Percentiles rank a stretch among this genome's conserved stretches.
Conservation (phyloP, 192 early-diverging fungal species). For the Entrophospora sp. region DNA sequence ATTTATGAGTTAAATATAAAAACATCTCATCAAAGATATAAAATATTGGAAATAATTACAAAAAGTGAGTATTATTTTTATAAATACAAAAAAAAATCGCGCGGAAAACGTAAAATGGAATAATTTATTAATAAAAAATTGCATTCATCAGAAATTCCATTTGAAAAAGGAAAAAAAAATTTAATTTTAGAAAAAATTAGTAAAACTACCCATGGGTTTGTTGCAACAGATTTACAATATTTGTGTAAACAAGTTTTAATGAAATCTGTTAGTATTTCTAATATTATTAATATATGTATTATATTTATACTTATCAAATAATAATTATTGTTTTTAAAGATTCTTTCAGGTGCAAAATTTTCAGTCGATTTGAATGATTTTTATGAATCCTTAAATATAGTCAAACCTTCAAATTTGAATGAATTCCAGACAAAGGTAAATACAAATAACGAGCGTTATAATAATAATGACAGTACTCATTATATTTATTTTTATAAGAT, state of each 20-base stretch:
- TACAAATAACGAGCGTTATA: no score
- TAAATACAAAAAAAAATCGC: no score
- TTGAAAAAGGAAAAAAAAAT: constrained; percentile 22
- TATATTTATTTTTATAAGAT: no score
- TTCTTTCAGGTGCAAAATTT: constrained; percentile 6
- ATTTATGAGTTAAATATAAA: constrained; percentile 41
- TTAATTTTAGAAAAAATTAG: constrained; percentile 37
- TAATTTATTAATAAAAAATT: no score
- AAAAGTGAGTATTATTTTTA: constrained; percentile 25
- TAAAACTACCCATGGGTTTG: constrained; percentile 65
- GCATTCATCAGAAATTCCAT: constrained; percentile 38
- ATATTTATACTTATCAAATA: background rate
- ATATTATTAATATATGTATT: no score
- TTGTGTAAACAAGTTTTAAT: constrained; percentile 47
- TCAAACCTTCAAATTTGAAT: constrained; percentile 50
- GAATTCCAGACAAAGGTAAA: constrained; percentile 40
- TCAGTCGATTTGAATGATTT: constrained; percentile 29
- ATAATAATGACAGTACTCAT: constrained; percentile 2
- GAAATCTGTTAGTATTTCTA: no score
- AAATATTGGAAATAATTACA: constrained; percentile 33
- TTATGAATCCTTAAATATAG: constrained; percentile 28
- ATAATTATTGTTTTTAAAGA: background rate
- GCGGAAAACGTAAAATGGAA: no score
- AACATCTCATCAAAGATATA: constrained; percentile 30
- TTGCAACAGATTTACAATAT: constrained; percentile 69